Evolutionary conservation across 2,329 filamentous ascomycete species (phyloP).

Genomic region (Pseudocercospora macadamiae): DNA sequence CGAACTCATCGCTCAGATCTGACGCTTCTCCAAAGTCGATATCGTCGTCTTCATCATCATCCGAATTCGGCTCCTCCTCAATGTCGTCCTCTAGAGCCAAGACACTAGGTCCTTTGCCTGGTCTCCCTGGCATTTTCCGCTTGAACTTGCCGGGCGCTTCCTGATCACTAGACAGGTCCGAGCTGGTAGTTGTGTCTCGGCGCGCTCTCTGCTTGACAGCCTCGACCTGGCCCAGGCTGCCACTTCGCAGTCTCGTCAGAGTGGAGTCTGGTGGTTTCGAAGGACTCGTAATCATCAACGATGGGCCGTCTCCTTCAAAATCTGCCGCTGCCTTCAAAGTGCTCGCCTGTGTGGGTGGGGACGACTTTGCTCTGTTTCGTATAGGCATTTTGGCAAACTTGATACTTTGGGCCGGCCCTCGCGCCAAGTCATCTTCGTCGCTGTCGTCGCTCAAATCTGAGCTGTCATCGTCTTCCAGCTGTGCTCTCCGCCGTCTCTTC

Average conservation of each 20-base stretch:
- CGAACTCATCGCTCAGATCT: slow-evolving; percentile 59
- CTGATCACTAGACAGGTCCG: slow-evolving; percentile 81
- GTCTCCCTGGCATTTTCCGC: slow-evolving; percentile 59
- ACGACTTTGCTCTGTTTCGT: slow-evolving; percentile 81
- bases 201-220: slow-evolving; percentile 66
- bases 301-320: slow-evolving; percentile 28
- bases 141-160: slow-evolving; percentile 67
- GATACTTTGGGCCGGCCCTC: slow-evolving; percentile 80
- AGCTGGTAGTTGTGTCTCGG: slow-evolving; percentile 78
- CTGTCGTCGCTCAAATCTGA: slow-evolving; percentile 84
- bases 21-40: slow-evolving; percentile 41
- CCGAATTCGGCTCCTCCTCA: slow-evolving; percentile 38
- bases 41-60: slow-evolving; percentile 45
- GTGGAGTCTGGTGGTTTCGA: slow-evolving; percentile 22
- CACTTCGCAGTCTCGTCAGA: slow-evolving; percentile 60
- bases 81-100: slow-evolving; percentile 29
- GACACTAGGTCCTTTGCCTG: slow-evolving; percentile 52
- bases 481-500: slow-evolving; percentile 70
- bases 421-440: slow-evolving; percentile 70
- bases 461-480: slow-evolving; percentile 82
- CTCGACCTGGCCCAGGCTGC: slow-evolving; percentile 72
- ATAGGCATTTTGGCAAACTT: slow-evolving; percentile 96
- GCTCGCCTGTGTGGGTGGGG: slow-evolving; percentile 54
- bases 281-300: slow-evolving; percentile 53
- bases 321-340: slow-evolving; percentile 21